Base-by-base conservation (phyloP, 2,329 filamentous ascomycete genomes). In the Teratosphaeriaceae sp. region DNA sequence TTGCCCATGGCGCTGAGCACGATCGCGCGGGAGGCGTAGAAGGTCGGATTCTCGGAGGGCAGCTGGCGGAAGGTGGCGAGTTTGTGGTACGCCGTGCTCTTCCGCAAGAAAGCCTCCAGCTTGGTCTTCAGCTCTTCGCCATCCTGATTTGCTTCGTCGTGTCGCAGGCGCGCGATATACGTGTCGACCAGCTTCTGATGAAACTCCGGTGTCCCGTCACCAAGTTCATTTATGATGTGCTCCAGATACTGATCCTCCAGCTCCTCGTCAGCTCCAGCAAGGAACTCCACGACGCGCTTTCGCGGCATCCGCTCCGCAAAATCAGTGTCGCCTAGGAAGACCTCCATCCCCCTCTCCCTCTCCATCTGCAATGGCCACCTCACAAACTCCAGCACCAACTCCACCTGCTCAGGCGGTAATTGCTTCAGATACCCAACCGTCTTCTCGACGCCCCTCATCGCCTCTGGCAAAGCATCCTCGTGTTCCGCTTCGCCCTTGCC, bases 1-100 rank as follows among this genome's bases (percentile, higher is more conserved):
- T 90, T 84, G 5, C 87, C 88, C 86, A 97, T 95, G 55, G 92
- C 94, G 65, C 87, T 88, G 29, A 97, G 78, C 16, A 97, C 82
- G 34, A 97, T 83, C 5, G 92, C 92, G 48, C 90, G 82, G 2
- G 88, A 81, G 62, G 97, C 90, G 63, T 85, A 94, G 57, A 96
- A 96, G 2, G 79, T 74, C 0, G 88, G 73, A 61, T 96, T 84
- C 56, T 95, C 85, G 46, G 80, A 74, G 5, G 88, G 86, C 43
- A 98, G 78, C 58, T 86, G 74, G 39, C 76, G 75, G 58, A 95
- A 83, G 12, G 88, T 88, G 61, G 58, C 56, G 38, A 48, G 51
- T 44, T 60, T 59, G 45, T 88, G 88, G 67, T 96, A 97, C 54
- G 88, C 80, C 40, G 75, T 73, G 59, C 87, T 94, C 35, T 78